Conservation (phyloP, 495 filamentous ascomycete species). For the Talaromyces trachyspermus region DNA sequence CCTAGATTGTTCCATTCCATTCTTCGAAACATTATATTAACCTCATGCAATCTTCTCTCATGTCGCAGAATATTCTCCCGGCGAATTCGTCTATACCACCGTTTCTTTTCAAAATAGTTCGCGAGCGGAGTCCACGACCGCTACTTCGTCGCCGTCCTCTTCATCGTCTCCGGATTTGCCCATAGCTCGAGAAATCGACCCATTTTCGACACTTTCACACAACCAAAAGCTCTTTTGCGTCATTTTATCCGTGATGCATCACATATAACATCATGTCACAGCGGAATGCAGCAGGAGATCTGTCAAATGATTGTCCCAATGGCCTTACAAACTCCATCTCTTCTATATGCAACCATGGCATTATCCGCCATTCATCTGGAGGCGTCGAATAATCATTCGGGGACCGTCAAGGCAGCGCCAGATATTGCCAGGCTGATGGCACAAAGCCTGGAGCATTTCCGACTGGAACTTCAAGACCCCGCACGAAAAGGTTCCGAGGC, state of each 20-base stretch:
- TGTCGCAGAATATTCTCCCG: conserved; percentile 38
- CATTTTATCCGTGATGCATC: conserved; percentile 43
- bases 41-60: not conserved
- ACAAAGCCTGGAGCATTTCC: conserved; percentile 39
- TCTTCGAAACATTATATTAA: no score
- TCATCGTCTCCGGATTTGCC: conserved; percentile 19
- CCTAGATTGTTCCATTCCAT: no score
- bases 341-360: conserved; percentile 40
- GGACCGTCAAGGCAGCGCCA: conserved; percentile 34
- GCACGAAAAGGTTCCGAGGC: conserved; percentile 31
- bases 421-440: conserved; percentile 40
- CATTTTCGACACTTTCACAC: conserved; percentile 32
- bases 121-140: conserved; percentile 7
- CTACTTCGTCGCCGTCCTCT: conserved; percentile 14
- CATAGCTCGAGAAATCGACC: conserved; percentile 29
- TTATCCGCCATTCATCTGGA: conserved; percentile 42
- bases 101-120: conserved; percentile 14
- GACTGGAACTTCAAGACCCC: conserved; percentile 34
- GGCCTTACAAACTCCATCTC: conserved; percentile 38
- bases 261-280: conserved; percentile 37
- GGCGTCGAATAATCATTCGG: conserved; percentile 35
- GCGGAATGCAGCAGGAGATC: conserved; percentile 40
- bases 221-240: conserved; percentile 34
- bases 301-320: conserved; percentile 41
- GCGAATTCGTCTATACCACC: conserved; percentile 41